Percentiles rank a stretch among this genome's conserved stretches.
phyloP scores from a whole-genome alignment of 345 rosid species.

The Durio zibethinus region DNA sequence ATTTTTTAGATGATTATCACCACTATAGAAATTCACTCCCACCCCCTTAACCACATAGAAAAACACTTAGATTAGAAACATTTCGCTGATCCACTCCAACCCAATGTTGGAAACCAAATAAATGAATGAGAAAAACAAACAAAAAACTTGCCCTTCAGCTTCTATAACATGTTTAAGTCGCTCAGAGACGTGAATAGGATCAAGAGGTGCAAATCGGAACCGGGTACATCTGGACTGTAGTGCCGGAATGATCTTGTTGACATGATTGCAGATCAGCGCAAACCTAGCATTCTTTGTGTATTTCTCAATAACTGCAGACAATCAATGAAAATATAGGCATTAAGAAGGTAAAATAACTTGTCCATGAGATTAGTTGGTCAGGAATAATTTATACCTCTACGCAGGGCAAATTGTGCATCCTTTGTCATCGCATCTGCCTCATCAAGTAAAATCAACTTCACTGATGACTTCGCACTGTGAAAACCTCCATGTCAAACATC shows the following conservation, averaged over 20 bases:
- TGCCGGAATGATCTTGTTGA: constrained; percentile 96
- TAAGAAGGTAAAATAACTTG: neutral
- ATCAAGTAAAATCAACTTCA: constrained; percentile 88
- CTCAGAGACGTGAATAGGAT: constrained; percentile 59
- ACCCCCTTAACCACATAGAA: neutral
- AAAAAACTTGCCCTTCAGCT: constrained; percentile 64
- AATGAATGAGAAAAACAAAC: neutral
- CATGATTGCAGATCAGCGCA: constrained; percentile 92
- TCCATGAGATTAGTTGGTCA: neutral
- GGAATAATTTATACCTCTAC: constrained; percentile 52
- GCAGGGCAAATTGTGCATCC: constrained; percentile 98
- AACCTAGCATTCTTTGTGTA: constrained; percentile 94
- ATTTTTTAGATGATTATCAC: neutral
- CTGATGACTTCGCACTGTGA: constrained; percentile 62
- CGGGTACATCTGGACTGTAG: constrained; percentile 96
- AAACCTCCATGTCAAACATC: constrained; percentile 6
- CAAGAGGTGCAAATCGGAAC: constrained; percentile 95
- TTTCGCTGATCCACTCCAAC: neutral
- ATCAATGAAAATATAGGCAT: constrained; percentile 15
- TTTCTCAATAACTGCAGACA: constrained; percentile 77
- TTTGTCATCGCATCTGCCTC: constrained; percentile 99
- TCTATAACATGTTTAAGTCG: constrained; percentile 80
- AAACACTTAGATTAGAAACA: neutral
- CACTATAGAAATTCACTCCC: neutral
- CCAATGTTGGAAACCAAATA: neutral